Conservation (phyloP, 1,284 basidiomycete genomes). For the Mycosarcoma mackinlayi region DNA sequence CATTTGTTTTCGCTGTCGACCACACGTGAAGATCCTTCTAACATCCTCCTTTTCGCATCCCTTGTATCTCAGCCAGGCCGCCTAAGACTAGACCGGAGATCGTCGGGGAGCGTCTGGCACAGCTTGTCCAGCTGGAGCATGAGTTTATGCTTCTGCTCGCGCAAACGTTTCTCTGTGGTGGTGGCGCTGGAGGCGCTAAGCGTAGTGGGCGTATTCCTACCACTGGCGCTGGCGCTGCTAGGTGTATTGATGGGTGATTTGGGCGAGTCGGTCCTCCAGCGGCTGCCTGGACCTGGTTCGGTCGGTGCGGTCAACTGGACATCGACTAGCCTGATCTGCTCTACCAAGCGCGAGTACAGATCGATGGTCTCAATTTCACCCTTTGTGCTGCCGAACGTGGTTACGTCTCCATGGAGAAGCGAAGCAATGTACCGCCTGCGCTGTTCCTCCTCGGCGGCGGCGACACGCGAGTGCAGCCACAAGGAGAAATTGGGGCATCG, state of each 20-base stretch:
- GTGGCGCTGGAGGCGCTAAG: background rate
- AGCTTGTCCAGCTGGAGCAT: conserved; percentile 48
- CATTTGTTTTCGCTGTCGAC: no score
- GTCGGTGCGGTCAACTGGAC: conserved; percentile 38
- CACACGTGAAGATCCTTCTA: no score
- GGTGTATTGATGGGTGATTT: background rate
- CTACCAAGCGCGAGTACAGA: conserved; percentile 53
- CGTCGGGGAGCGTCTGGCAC: conserved; percentile 52
- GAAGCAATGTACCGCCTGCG: conserved; percentile 51
- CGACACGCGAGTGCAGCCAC: conserved; percentile 59
- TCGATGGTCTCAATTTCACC: conserved; percentile 63
- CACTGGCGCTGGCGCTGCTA: conserved; percentile 1
- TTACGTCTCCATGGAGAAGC: conserved; percentile 58
- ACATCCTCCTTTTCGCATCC: no score
- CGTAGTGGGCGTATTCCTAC: conserved; percentile 22
- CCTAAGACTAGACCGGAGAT: conserved; percentile 38
- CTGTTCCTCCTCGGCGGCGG: conserved; percentile 62
- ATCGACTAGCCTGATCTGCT: conserved; percentile 57
- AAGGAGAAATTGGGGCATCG: conserved; percentile 63
- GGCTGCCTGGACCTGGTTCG: conserved; percentile 48
- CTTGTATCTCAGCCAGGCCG: no score
- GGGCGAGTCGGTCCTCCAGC: conserved; percentile 51
- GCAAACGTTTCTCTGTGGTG: conserved; percentile 44
- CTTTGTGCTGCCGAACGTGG: conserved; percentile 40
- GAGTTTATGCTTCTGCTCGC: conserved; percentile 39